These are phyloP conservation scores for Fusarium humuli DNA, from an alignment of 2,329 filamentous ascomycete species.

Conservation along the genomic window DNA sequence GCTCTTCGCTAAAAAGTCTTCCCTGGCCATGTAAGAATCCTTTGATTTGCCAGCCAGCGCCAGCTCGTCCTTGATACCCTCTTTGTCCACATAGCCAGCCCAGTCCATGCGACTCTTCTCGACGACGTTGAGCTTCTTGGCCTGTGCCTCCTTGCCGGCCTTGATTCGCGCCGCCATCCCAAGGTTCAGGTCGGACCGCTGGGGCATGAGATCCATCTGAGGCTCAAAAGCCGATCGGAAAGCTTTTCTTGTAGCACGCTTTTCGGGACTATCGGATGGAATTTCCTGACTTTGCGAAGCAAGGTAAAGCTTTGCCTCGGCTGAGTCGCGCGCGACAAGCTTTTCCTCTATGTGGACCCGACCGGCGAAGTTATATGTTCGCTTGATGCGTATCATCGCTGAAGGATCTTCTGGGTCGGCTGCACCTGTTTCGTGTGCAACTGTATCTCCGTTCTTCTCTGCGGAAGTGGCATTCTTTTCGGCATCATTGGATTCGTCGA, in stretches of 20 bases:
- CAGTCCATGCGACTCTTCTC: constrained; percentile 81
- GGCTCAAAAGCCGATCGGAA: constrained; percentile 75
- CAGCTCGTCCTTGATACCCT: constrained; percentile 76
- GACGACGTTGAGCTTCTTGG: constrained; percentile 76
- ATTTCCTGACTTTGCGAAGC: constrained; percentile 57
- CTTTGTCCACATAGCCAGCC: constrained; percentile 77
- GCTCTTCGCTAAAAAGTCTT: constrained; percentile 74
- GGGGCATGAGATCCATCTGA: constrained; percentile 55
- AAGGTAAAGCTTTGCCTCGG: constrained; percentile 73
- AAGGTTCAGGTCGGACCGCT: constrained; percentile 69
- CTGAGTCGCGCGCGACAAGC: constrained; percentile 71
- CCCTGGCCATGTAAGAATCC: constrained; percentile 69
- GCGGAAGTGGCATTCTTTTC: constrained; percentile 8
- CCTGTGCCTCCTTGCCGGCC: constrained; percentile 62
- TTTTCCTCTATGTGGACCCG: constrained; percentile 79
- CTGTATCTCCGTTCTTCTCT: constrained; percentile 15
- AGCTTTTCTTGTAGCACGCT: constrained; percentile 63
- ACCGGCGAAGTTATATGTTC: constrained; percentile 80
- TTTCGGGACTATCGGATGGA: constrained; percentile 50
- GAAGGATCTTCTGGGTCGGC: constrained; percentile 42
- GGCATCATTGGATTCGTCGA: constrained; percentile 12
- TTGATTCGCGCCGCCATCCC: constrained; percentile 62
- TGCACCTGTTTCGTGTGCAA: constrained; percentile 4
- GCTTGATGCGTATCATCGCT: constrained; percentile 72
- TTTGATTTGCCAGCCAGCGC: constrained; percentile 73